Conservation (phyloP, 306 rosid species). For the Prunus dulcis region DNA sequence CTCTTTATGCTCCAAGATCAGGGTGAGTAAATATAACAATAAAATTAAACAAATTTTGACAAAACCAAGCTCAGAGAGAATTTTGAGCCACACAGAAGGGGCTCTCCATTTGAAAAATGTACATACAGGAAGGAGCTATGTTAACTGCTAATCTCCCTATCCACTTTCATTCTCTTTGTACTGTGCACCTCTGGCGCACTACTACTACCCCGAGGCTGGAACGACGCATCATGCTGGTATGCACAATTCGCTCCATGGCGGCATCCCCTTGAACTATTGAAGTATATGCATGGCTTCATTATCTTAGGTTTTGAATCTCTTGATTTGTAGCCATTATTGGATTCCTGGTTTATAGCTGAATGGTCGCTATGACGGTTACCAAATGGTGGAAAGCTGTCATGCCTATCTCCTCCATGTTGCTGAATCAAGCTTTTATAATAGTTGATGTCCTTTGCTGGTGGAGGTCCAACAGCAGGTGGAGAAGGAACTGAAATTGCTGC, state of each 20-base stretch:
- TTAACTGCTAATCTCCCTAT: constrained; percentile 78
- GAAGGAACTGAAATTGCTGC: constrained; percentile 36
- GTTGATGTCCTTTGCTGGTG: constrained; percentile 57
- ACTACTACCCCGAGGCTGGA: constrained; percentile 53
- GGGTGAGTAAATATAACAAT: not conserved
- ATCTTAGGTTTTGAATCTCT: constrained; percentile 67
- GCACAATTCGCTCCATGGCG: constrained; percentile 81
- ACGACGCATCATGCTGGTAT: constrained; percentile 69
- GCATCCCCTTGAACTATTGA: constrained; percentile 88
- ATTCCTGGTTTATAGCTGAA: constrained; percentile 47
- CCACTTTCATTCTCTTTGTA: constrained; percentile 78
- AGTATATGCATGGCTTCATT: constrained; percentile 90
- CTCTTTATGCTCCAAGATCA: not conserved
- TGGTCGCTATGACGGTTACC: constrained; percentile 42
- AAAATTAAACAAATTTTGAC: constrained; percentile 20
- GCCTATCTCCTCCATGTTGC: constrained; percentile 88
- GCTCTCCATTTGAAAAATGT: constrained; percentile 33
- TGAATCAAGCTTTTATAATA: constrained; percentile 93
- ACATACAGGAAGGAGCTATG: constrained; percentile 20
- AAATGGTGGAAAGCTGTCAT: constrained; percentile 46
- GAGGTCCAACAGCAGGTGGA: constrained; percentile 32
- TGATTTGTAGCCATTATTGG: constrained; percentile 40
- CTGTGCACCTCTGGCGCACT: constrained; percentile 42
- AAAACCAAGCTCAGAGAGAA: constrained; percentile 17
- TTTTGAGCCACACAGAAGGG: constrained; percentile 24